Evolutionary conservation across 257 asterid genomes (phyloP), one percentile per base, ranked within the genome.

Genomic region (Voacanga thouarsii): DNA sequence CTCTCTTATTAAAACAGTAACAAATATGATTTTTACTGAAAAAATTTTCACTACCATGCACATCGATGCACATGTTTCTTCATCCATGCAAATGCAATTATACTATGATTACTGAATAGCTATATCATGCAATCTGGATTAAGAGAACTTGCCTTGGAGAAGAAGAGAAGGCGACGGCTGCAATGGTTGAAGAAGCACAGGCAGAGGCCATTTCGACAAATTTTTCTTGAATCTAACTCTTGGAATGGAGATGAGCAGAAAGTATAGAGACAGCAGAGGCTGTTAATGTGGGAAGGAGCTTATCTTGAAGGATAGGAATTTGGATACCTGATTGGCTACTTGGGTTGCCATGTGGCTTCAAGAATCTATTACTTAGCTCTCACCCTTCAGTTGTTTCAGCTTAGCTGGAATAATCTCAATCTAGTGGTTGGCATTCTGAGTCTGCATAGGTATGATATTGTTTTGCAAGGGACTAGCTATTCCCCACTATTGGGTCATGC

Each of bases 171-270:
- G 97, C 88, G 44, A 83, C 93, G 77, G 98, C 97, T 72, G 97
- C 97, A 84, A 94, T 90, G 85, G 97, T 84, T 26, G 98, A 90
- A 44, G 99, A 88, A 78, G 98, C 98, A 82, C 91, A 91, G 78
- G 96, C 92, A 39, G 97, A 87, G 78, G 98, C 98, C 99, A 93
- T 93, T 82, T 66, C 55, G 37, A 68, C 80, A 60, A 70, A 33
- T 68, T 68, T 61, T 60, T 75, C 2, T 76, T 51, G 60, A n/a
- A 37, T 56, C 45, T 72, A 33, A 33, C 47, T 69, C 43, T 70
- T 79, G 84, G 76, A 76, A 39, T 72, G 88, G 78, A 77, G 63
- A 47, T 67, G 86, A 74, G 83, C 47, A 11, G 66, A 7, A 66
- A 68, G 68, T 47, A 19, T 61, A 26, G 72, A 50, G 72, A 71